phyloP scores from a whole-genome alignment of 2,329 filamentous ascomycete genomes.

The Diatrype stigma region DNA sequence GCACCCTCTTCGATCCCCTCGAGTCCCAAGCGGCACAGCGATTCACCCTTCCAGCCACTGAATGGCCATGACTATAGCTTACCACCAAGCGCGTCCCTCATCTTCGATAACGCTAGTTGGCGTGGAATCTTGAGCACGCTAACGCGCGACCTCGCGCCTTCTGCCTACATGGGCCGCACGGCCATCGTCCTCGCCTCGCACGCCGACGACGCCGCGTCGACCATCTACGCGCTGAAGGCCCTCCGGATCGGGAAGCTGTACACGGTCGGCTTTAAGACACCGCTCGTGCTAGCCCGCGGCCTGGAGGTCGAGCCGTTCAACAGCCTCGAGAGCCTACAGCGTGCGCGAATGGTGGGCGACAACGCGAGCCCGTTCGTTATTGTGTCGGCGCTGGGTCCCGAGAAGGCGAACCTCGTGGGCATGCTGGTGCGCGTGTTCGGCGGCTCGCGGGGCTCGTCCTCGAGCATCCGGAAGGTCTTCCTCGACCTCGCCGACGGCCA shows the following conservation, averaged over 20 bases:
- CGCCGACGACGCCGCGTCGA: slow-evolving; percentile 71
- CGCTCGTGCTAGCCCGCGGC: slow-evolving; percentile 57
- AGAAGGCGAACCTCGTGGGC: slow-evolving; percentile 74
- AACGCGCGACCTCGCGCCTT: slow-evolving; percentile 76
- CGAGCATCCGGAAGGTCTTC: slow-evolving; percentile 63
- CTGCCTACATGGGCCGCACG: slow-evolving; percentile 71
- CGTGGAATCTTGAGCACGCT: slow-evolving; percentile 79
- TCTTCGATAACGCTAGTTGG: slow-evolving; percentile 82
- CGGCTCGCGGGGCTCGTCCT: slow-evolving; percentile 29
- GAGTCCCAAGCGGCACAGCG: slow-evolving; percentile 38
- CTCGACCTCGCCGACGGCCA: slow-evolving; percentile 70
- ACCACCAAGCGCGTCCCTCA: slow-evolving; percentile 50
- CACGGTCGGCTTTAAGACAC: slow-evolving; percentile 74
- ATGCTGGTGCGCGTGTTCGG: slow-evolving; percentile 73
- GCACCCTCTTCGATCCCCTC: slow-evolving; percentile 44
- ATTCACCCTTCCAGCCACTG: slow-evolving; percentile 12
- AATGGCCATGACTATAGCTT: slow-evolving; percentile 26
- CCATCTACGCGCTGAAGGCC: slow-evolving; percentile 73
- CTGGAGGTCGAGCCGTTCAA: slow-evolving; percentile 77
- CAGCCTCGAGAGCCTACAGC: slow-evolving; percentile 60
- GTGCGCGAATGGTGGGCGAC: slow-evolving; percentile 44
- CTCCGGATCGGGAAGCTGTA: slow-evolving; percentile 76
- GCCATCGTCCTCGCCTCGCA: slow-evolving; percentile 71
- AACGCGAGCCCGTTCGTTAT: slow-evolving; percentile 70
- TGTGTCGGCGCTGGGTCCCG: slow-evolving; percentile 71